These are phyloP conservation scores for Clavariopsis aquatica DNA, from an alignment of 495 filamentous ascomycete genomes.

Conservation along the genomic window DNA sequence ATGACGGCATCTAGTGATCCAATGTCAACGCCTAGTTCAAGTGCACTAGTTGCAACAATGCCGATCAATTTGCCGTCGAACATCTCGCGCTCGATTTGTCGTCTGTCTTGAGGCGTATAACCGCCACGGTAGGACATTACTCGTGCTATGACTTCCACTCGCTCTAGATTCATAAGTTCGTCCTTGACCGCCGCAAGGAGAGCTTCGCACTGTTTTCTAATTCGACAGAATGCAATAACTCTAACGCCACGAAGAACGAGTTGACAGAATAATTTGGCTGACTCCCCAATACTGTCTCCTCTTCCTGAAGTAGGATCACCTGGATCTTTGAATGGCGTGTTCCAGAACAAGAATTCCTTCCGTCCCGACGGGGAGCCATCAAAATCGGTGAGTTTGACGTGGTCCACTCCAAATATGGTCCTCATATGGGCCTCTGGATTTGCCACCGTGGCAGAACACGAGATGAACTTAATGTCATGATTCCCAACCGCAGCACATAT, in stretches of 20 bases:
- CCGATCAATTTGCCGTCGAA: conserved; percentile 92
- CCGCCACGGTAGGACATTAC: conserved; percentile 97
- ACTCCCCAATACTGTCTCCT: conserved; percentile 78
- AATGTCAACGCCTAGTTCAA: conserved; percentile 95
- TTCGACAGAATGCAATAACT: conserved; percentile 90
- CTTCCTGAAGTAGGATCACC: conserved; percentile 82
- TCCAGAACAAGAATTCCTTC: conserved; percentile 98
- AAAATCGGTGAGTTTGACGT: conserved; percentile 77
- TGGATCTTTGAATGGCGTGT: conserved; percentile 92
- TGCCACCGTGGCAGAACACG: conserved; percentile 94
- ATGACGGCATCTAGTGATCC: conserved; percentile 93
- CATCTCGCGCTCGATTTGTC: conserved; percentile 92
- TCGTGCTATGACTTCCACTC: conserved; percentile 69
- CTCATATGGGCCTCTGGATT: conserved; percentile 93
- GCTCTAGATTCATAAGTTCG: conserved; percentile 71
- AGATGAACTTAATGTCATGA: conserved; percentile 84
- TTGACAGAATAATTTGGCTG: conserved; percentile 85
- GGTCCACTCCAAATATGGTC: conserved; percentile 85
- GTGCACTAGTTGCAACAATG: conserved; percentile 88
- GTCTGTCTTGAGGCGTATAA: conserved; percentile 91
- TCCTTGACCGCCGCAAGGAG: conserved; percentile 76
- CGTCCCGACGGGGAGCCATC: conserved; percentile 91
- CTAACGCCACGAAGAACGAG: conserved; percentile 84
- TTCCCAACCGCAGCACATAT: conserved; percentile 94
- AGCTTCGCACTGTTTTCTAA: conserved; percentile 84